These are phyloP conservation scores for Paracorniculantispora psalliotae DNA, from an alignment of 2,329 filamentous ascomycete species.

Conservation along the genomic window DNA sequence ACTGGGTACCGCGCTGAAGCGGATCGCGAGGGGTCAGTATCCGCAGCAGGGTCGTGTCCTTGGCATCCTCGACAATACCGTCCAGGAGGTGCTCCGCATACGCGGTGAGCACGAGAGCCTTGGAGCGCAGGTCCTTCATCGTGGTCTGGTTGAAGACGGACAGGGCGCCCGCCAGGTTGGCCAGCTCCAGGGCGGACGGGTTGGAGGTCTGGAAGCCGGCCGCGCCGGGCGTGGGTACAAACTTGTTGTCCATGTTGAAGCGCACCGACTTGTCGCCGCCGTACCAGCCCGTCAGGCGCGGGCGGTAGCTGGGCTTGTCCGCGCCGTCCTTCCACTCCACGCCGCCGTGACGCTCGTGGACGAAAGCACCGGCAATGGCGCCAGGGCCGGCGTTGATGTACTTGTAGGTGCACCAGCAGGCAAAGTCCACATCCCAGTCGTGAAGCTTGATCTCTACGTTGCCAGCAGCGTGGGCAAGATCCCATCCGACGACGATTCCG, in stretches of 20 bases:
- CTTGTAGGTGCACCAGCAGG: constrained; percentile 92
- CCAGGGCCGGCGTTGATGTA: constrained; percentile 86
- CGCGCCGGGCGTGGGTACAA: constrained; percentile 72
- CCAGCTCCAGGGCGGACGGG: constrained; percentile 71
- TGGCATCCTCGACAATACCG: constrained; percentile 32
- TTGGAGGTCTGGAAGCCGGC: constrained; percentile 83
- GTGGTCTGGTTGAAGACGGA: constrained; percentile 68
- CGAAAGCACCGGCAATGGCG: constrained; percentile 72
- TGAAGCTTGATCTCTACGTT: constrained; percentile 77
- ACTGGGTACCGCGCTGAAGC: constrained; percentile 66
- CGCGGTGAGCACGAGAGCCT: constrained; percentile 67
- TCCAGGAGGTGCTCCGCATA: constrained; percentile 69
- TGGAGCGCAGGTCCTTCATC: constrained; percentile 64
- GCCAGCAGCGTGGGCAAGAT: constrained; percentile 79
- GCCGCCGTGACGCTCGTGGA: constrained; percentile 67
- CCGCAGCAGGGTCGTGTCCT: constrained; percentile 39
- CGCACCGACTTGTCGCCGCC: constrained; percentile 70
- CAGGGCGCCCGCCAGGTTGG: constrained; percentile 67
- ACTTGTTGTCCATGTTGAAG: constrained; percentile 80
- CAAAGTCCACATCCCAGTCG: constrained; percentile 89
- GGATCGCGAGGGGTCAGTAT: constrained; percentile 68
- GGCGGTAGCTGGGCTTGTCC: constrained; percentile 47
- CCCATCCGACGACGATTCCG: constrained; percentile 77
- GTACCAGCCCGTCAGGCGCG: constrained; percentile 80
- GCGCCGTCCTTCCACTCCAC: constrained; percentile 39